Evolutionary conservation across 805 yeast genomes (phyloP), one percentile per base, ranked within the genome.

Genomic region (Candida sithepensis): DNA sequence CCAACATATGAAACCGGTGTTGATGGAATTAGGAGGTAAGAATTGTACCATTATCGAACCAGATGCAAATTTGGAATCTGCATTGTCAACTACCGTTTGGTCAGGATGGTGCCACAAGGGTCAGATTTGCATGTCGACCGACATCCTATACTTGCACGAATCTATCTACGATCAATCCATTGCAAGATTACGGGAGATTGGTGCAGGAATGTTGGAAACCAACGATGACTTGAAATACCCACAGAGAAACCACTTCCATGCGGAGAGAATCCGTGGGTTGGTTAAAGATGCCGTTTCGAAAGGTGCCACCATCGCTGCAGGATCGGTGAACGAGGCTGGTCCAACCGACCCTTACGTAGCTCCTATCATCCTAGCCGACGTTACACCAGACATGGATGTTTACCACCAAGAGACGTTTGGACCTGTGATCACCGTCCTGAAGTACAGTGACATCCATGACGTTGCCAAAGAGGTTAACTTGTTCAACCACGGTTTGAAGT

Each of bases 41-140:
- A 73, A 74, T 51, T 59, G 59, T 34, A 44, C 68, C 1, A 57
- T 74, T 10, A 58, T 75, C 2, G 61, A 58, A 14, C 42, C 57
- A 4, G 73, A 68, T 44, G 57, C 66, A 0, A 67, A 71, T 48
- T 47, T 75, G 24, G 55, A 45, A 1, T 52, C 48, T 34, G 74
- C 78, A 1, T 55, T 68, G 2, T 49, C 53, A 1, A 45, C 45
- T 14, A 56, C 61, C 23, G 38, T 71, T 8, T 63, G 66, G 65
- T 58, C 68, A 22, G 56, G 70, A 9, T 72, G 74, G 75, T 56
- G 64, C 42, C 73, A 75, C 52, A 70, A 66, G 51, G 79, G 78
- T 12, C 79, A 75, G 47, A 66, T 75, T 20, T 75, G 80, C 54
- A 75, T 74, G 78, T 64, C 71, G 44, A 66, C 74, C 1, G 78